phyloP scores from a whole-genome alignment of 2,329 filamentous ascomycete genomes.

The Endoconidiophora laricicola region DNA sequence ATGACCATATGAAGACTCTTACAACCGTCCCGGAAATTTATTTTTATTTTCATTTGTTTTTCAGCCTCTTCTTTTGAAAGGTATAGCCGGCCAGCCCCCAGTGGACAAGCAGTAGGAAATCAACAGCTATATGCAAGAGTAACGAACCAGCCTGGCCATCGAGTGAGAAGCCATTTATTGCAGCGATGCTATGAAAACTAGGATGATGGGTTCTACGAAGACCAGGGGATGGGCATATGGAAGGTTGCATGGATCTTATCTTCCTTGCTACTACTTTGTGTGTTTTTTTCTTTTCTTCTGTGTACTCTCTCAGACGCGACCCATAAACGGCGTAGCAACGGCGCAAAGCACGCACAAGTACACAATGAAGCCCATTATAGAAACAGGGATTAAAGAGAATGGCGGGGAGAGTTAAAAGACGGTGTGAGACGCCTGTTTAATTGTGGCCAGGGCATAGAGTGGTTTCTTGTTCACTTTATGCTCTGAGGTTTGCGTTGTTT shows the following conservation, averaged over 20 bases:
- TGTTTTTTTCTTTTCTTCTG: neutral
- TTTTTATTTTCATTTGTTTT: neutral
- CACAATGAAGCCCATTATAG: neutral
- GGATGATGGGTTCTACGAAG: neutral
- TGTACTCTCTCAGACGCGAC: neutral
- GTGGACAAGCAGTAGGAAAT: no score
- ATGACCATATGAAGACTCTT: no score
- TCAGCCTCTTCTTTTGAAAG: conserved; percentile 2
- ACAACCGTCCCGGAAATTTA: no score
- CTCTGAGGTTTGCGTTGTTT: neutral
- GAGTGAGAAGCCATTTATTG: no score
- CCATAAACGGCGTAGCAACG: neutral
- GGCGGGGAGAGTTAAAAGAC: conserved; percentile 12
- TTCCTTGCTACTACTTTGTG: neutral
- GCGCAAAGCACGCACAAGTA: neutral
- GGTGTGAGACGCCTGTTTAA: conserved; percentile 11
- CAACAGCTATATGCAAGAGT: no score
- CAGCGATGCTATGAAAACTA: no score
- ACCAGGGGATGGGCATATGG: neutral
- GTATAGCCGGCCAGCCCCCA: no score
- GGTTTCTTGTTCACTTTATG: conserved; percentile 1
- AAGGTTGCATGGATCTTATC: neutral
- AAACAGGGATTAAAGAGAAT: conserved; percentile 13
- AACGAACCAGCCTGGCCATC: neutral
- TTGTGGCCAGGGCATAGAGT: conserved; percentile 12